Percentiles rank a stretch among this genome's conserved stretches.
phyloP scores from a whole-genome alignment of 768 basidiomycete species.

The Hemileccinum impolitum region DNA sequence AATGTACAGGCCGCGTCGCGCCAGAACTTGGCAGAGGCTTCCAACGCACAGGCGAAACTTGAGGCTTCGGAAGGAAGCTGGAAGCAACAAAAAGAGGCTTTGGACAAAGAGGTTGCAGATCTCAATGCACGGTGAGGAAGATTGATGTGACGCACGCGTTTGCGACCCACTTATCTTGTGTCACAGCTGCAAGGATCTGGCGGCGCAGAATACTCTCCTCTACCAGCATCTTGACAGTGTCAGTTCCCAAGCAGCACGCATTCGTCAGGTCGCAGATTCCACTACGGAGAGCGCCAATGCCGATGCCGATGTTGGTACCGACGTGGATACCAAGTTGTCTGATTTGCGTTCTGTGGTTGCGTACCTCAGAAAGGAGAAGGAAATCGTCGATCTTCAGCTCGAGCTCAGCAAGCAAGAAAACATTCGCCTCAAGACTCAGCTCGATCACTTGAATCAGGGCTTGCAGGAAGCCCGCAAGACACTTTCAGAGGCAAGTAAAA shows the following conservation, averaged over 20 bases:
- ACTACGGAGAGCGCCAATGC: conserved; percentile 36
- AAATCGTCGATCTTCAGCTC: conserved; percentile 84
- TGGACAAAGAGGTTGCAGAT: conserved; percentile 76
- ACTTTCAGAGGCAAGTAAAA: conserved; percentile 59
- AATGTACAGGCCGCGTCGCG: conserved; percentile 50
- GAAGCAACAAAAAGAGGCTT: conserved; percentile 70
- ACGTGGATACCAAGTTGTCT: conserved; percentile 60
- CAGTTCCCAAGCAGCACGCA: conserved; percentile 77
- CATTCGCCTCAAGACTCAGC: conserved; percentile 66
- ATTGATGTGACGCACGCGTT: neutral
- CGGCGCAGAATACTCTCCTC: conserved; percentile 69
- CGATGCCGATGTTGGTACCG: conserved; percentile 46
- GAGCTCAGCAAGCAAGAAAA: conserved; percentile 80
- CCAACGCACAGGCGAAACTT: conserved; percentile 75
- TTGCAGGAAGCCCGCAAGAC: conserved; percentile 68
- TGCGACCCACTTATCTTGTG: neutral
- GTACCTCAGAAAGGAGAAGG: conserved; percentile 87
- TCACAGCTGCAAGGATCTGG: conserved; percentile 66
- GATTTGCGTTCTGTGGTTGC: conserved; percentile 77
- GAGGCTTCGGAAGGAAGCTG: conserved; percentile 72
- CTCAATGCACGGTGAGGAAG: conserved; percentile 61
- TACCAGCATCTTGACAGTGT: conserved; percentile 85
- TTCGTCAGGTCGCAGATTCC: conserved; percentile 64
- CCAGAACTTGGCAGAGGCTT: conserved; percentile 57
- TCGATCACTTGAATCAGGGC: conserved; percentile 66